Evolutionary conservation across 2,329 filamentous ascomycete species (phyloP).

Genomic region (Pseudogymnoascus sp.): DNA sequence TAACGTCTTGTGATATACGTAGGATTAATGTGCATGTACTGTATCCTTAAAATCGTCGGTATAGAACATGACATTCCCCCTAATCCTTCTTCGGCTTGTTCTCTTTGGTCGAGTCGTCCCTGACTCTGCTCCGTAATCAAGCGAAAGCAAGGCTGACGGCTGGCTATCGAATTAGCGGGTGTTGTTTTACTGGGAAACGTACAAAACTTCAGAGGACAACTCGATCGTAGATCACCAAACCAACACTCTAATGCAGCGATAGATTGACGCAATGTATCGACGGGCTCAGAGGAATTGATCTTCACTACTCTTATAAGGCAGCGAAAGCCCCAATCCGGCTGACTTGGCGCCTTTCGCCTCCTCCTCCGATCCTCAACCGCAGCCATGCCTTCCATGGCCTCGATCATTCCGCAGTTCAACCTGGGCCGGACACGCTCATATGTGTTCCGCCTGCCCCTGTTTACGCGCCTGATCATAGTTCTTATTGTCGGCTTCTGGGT

Average conservation of each 20-base stretch:
- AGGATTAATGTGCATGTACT: not conserved
- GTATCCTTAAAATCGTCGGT: too few relatives aligned
- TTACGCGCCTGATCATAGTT: constrained; percentile 65
- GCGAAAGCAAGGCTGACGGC: not conserved
- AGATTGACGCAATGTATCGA: constrained; percentile 4
- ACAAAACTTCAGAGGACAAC: constrained; percentile 8
- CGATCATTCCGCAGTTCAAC: constrained; percentile 49
- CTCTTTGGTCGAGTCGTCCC: not conserved
- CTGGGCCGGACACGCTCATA: constrained; percentile 71
- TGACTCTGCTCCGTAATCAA: not conserved
- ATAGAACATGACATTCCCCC: not conserved
- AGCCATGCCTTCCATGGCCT: constrained; percentile 20
- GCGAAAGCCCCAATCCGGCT: constrained; percentile 1
- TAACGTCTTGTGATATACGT: not conserved
- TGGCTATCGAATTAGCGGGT: not conserved
- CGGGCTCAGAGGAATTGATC: not conserved
- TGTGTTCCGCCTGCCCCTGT: constrained; percentile 75
- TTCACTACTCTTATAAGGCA: constrained; percentile 3
- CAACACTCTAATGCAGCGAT: not conserved
- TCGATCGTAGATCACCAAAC: not conserved
- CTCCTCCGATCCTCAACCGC: not conserved
- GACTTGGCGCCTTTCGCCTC: constrained; percentile 3
- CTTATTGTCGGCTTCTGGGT: constrained; percentile 64
- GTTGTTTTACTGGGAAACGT: constrained; percentile 5
- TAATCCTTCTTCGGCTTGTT: not conserved